Evolutionary conservation across 305 asterid species (phyloP).

Genomic region (Fraxinus platypoda): DNA sequence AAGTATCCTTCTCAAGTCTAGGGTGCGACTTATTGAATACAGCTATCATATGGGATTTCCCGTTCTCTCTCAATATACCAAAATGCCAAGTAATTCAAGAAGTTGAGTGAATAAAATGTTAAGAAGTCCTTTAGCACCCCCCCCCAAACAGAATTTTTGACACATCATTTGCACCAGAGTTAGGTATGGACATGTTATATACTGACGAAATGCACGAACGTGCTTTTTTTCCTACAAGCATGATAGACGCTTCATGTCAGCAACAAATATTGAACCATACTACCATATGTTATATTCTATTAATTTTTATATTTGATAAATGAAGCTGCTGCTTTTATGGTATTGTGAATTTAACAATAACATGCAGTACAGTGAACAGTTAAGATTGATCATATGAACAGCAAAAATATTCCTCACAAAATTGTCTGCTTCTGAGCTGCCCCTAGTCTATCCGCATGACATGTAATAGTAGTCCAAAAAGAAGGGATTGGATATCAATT

Average conservation of each 20-base stretch:
- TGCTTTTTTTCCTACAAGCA: not conserved
- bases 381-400: not conserved
- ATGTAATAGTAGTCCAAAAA: not conserved
- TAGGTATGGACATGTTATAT: not conserved
- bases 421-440: not conserved
- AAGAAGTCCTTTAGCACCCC: not conserved
- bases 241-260: not conserved
- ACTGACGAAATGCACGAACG: not conserved
- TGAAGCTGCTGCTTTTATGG: not conserved
- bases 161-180: not conserved
- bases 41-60: not conserved
- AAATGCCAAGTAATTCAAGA: too few relatives aligned
- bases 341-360: not conserved
- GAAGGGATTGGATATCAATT: not conserved
- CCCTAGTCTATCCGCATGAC: not conserved
- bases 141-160: not conserved
- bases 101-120: not conserved
- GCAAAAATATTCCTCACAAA: not conserved
- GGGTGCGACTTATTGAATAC: not conserved
- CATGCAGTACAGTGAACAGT: not conserved
- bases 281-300: not conserved
- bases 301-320: not conserved
- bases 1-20: not conserved
- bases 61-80: not conserved
- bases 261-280: not conserved